Percentiles rank a stretch among this genome's conserved stretches.
Evolutionary conservation across 805 yeast species (phyloP).

Genomic region (Spencermartinsiella europaea): DNA sequence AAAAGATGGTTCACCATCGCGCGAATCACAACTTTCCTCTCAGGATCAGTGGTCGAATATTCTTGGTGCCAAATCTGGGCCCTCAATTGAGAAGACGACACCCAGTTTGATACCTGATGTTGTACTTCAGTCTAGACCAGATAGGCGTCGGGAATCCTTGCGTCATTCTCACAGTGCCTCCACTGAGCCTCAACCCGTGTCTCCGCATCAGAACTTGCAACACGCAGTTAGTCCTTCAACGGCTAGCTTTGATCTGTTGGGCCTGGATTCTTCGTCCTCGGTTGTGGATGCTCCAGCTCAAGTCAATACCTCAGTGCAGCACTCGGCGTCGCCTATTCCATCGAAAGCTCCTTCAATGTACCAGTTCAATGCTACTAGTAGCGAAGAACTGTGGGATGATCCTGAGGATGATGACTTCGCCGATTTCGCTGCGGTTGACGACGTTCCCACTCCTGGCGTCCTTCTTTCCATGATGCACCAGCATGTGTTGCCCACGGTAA

Average conservation of each 20-base stretch:
- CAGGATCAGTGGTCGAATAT: neutral
- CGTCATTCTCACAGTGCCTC: no score
- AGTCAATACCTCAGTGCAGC: neutral
- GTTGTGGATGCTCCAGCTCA: neutral
- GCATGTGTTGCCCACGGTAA: slow-evolving; percentile 20
- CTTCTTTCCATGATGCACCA: slow-evolving; percentile 15
- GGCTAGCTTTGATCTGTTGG: neutral
- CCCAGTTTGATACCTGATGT: neutral
- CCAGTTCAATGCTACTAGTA: neutral
- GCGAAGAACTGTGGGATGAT: slow-evolving; percentile 7
- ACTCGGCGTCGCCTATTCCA: neutral
- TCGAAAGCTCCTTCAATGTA: neutral
- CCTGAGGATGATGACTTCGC: slow-evolving; percentile 28
- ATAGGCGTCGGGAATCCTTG: no score
- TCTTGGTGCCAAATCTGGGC: neutral
- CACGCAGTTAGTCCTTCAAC: neutral
- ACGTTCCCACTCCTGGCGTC: slow-evolving; percentile 30
- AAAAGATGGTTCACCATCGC: no score
- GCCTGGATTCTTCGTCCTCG: neutral
- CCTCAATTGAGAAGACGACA: neutral
- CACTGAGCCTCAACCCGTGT: no score
- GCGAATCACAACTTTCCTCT: no score
- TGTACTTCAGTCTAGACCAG: no score
- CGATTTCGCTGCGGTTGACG: slow-evolving; percentile 10
- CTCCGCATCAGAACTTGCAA: neutral